phyloP scores from a whole-genome alignment of 139 green algal species.

The Chlorella sp. region DNA sequence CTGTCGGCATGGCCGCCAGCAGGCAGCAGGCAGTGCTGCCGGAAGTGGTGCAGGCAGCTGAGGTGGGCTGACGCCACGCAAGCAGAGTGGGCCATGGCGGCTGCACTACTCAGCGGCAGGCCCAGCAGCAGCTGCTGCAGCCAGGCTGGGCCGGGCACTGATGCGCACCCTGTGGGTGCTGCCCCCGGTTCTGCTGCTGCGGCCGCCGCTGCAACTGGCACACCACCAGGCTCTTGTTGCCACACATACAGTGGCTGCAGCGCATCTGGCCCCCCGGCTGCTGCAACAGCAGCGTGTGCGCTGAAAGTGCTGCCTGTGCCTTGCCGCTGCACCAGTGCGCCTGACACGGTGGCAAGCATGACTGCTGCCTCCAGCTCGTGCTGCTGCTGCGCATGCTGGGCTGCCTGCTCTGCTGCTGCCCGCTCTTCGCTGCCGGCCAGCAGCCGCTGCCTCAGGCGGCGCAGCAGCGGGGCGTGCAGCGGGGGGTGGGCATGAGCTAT shows the following conservation, averaged over 20 bases:
- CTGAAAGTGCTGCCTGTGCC: not conserved
- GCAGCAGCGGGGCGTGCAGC: constrained; percentile 27
- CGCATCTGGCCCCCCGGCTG: no score
- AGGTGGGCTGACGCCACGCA: not conserved
- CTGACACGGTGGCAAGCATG: constrained; percentile 5
- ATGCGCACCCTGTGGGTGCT: no score
- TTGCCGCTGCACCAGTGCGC: not conserved
- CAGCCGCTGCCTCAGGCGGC: not conserved
- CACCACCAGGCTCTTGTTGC: not conserved
- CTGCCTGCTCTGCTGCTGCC: not conserved
- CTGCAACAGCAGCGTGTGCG: not conserved
- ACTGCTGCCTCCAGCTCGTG: not conserved
- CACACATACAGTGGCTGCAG: constrained; percentile 24
- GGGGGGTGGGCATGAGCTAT: not conserved
- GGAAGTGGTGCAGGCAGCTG: constrained; percentile 11
- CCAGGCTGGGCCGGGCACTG: constrained; percentile 10
- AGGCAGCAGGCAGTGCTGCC: not conserved
- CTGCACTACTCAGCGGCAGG: constrained; percentile 4
- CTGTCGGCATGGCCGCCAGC: no score
- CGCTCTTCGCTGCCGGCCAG: not conserved
- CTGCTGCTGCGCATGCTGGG: not conserved
- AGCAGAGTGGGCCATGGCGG: not conserved
- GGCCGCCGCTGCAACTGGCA: not conserved
- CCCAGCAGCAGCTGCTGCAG: constrained; percentile 9
- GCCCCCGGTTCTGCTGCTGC: not conserved